These are phyloP conservation scores for Nicotiana knightiana DNA, from an alignment of 257 asterid species.

Conservation along the genomic window DNA sequence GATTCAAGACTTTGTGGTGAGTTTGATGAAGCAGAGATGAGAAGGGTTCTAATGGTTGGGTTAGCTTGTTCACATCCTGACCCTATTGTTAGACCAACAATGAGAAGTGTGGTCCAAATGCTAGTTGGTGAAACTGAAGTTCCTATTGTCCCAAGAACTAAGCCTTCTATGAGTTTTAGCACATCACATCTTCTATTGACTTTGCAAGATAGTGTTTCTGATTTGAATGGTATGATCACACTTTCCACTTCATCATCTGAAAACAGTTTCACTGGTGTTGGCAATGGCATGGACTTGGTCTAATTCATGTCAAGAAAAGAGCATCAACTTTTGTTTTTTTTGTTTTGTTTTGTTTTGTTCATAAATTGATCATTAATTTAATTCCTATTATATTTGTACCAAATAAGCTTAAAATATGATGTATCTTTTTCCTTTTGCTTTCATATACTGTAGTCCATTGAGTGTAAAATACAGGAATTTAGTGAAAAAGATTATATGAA, in stretches of 20 bases:
- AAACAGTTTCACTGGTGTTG: conserved; percentile 35
- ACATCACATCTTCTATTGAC: conserved; percentile 57
- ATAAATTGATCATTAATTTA: conserved; percentile 28
- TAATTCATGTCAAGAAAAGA: conserved; percentile 10
- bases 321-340: not conserved
- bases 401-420: not conserved
- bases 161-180: conserved; percentile 61
- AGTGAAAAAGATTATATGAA: not conserved
- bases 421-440: not conserved
- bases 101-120: conserved; percentile 80
- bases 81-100: conserved; percentile 63
- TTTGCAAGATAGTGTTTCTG: conserved; percentile 74
- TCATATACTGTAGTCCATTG: not conserved
- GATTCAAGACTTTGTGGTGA: conserved; percentile 50
- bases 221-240: conserved; percentile 58
- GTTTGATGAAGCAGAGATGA: conserved; percentile 59
- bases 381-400: conserved; percentile 16
- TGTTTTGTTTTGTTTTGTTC: conserved; percentile 10
- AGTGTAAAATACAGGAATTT: not conserved
- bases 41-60: conserved; percentile 53
- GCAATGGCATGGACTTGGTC: conserved; percentile 30
- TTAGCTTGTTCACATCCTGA: conserved; percentile 75
- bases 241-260: conserved; percentile 67
- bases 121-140: conserved; percentile 62
- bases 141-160: conserved; percentile 58